Evolutionary conservation across 208 protist species (phyloP).

Genomic region (Trypanosoma congolense): DNA sequence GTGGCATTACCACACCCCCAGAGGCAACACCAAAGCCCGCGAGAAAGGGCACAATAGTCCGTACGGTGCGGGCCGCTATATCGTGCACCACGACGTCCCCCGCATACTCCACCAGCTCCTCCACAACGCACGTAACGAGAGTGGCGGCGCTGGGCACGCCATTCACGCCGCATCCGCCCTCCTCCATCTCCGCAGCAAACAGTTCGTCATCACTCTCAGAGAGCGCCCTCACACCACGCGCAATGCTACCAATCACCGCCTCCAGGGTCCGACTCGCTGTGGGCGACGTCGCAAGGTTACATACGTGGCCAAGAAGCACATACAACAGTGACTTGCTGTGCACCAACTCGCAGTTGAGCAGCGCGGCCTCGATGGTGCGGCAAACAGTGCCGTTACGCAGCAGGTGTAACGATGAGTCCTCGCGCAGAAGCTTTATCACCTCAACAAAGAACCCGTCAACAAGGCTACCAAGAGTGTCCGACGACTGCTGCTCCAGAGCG

Average conservation of each 20-base stretch:
- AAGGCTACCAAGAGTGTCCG: constrained; percentile 46
- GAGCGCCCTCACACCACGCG: constrained; percentile 58
- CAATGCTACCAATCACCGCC: constrained; percentile 61
- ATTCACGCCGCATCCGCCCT: constrained; percentile 58
- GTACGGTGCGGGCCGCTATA: constrained; percentile 64
- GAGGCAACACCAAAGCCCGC: constrained; percentile 53
- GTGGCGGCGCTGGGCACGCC: constrained; percentile 78
- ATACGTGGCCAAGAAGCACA: constrained; percentile 74
- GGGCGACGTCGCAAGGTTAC: constrained; percentile 62
- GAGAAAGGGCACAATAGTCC: constrained; percentile 75
- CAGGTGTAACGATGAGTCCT: constrained; percentile 65
- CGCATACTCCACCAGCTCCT: constrained; percentile 65
- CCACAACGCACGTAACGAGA: constrained; percentile 50
- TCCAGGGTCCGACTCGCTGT: constrained; percentile 85
- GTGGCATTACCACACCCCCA: constrained; percentile 50
- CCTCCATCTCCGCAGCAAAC: constrained; percentile 52
- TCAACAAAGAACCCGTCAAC: constrained; percentile 89
- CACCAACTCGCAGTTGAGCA: constrained; percentile 66
- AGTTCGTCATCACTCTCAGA: constrained; percentile 23
- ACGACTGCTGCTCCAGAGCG: constrained; percentile 55
- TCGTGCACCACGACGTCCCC: constrained; percentile 72
- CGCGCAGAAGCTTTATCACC: constrained; percentile 74
- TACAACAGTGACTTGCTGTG: constrained; percentile 84
- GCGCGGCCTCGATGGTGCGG: constrained; percentile 76
- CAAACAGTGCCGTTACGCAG: constrained; percentile 78